Conservation (phyloP, 805 yeast species). For the Yamadazyma ubonensis region DNA sequence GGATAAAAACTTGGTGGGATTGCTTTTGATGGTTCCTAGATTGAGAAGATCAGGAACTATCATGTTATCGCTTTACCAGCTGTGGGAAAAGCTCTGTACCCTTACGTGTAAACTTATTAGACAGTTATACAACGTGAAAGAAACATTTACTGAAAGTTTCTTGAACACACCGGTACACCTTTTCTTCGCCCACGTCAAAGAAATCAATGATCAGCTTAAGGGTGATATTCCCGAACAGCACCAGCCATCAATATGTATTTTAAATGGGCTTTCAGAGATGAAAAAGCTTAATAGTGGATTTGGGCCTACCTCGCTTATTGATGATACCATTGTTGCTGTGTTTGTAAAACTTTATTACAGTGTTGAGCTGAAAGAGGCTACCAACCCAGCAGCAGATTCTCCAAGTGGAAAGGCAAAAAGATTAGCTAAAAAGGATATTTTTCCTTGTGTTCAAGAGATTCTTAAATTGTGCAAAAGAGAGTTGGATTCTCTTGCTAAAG, state of each 20-base stretch:
- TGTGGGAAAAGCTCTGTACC: constrained; percentile 65
- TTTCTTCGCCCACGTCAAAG: constrained; percentile 41
- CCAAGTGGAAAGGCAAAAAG: constrained; percentile 34
- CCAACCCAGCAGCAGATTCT: constrained; percentile 18
- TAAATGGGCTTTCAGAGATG: constrained; percentile 54
- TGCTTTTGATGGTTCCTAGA: constrained; percentile 64
- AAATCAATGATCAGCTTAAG: constrained; percentile 24
- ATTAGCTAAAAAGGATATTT: constrained; percentile 42
- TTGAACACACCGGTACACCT: constrained; percentile 47
- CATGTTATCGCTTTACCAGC: constrained; percentile 60
- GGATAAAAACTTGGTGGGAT: constrained; percentile 54
- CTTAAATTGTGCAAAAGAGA: constrained; percentile 27
- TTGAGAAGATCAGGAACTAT: constrained; percentile 76
- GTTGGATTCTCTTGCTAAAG: constrained; percentile 31
- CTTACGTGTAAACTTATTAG: constrained; percentile 53
- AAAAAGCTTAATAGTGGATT: constrained; percentile 76
- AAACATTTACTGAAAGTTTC: constrained; percentile 50
- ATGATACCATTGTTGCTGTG: constrained; percentile 65
- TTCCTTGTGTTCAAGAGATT: constrained; percentile 39
- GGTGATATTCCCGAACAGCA: constrained; percentile 37
- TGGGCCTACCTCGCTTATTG: constrained; percentile 73
- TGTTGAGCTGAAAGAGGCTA: not conserved
- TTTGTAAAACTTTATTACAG: constrained; percentile 49
- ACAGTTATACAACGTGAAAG: constrained; percentile 40
- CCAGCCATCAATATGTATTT: constrained; percentile 39